Evolutionary conservation across 192 early-diverging fungal genomes (phyloP).

Genomic region (Backusella sp.): DNA sequence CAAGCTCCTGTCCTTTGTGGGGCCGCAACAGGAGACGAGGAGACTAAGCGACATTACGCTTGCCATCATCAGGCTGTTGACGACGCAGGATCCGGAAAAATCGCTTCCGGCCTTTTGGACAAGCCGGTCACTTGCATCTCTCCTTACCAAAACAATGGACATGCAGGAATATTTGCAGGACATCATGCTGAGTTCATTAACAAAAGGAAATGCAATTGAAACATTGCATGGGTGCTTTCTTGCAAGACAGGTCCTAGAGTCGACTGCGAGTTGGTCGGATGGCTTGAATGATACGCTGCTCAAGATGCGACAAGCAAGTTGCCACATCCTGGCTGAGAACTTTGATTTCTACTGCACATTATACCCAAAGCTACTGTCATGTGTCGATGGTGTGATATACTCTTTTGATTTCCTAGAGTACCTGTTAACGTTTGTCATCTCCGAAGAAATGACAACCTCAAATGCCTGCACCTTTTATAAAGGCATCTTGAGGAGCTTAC

Average conservation of each 20-base stretch:
- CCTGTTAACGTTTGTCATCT: constrained; percentile 15
- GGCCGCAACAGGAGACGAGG: constrained; percentile 5
- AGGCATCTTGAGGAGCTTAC: constrained; percentile 27
- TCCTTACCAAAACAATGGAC: constrained; percentile 4
- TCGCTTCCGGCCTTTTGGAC: constrained; percentile 26
- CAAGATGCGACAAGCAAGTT: constrained; percentile 7
- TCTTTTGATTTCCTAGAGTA: constrained; percentile 33
- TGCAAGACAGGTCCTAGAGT: constrained; percentile 10
- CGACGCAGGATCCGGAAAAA: constrained; percentile 34
- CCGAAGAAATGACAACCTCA: constrained; percentile 21
- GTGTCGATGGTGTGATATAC: constrained; percentile 35
- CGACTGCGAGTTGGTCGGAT: constrained; percentile 3
- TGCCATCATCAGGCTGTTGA: constrained; percentile 8
- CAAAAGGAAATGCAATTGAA: constrained; percentile 24
- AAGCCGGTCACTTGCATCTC: not conserved
- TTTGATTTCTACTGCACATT: constrained; percentile 31
- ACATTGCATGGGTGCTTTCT: constrained; percentile 31
- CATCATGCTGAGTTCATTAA: not conserved
- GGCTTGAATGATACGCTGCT: constrained; percentile 3
- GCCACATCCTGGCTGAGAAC: constrained; percentile 20
- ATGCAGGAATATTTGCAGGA: constrained; percentile 12
- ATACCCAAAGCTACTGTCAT: constrained; percentile 32
- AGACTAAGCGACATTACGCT: not conserved
- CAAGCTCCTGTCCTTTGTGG: not conserved
- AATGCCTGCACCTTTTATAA: constrained; percentile 28